Conservation (phyloP, 1,284 basidiomycete genomes). For the Malassezia slooffiae region DNA sequence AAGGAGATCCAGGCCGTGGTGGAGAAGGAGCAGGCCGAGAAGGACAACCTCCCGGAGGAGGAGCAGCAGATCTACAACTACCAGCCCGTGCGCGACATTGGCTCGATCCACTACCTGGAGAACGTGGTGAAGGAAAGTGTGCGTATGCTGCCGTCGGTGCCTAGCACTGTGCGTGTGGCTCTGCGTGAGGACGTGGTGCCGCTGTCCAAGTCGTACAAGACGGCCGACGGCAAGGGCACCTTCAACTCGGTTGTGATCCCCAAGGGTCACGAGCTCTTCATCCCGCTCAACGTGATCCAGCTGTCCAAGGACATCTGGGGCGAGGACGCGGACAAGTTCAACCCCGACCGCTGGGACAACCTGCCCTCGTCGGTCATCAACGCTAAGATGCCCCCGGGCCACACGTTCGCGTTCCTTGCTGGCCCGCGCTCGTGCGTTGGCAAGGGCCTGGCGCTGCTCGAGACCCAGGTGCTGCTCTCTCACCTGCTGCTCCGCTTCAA, state of each 20-base stretch:
- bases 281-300: constrained; percentile 32
- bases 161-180: constrained; percentile 28
- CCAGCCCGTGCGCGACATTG: constrained; percentile 21
- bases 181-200: constrained; percentile 23
- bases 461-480: constrained; percentile 13
- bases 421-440: constrained; percentile 16
- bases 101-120: constrained; percentile 27
- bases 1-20: constrained; percentile 16
- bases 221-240: constrained; percentile 45
- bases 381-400: constrained; percentile 17
- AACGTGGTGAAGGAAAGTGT: constrained; percentile 29
- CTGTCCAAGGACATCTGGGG: constrained; percentile 28
- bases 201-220: constrained; percentile 35
- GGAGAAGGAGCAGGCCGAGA: constrained; percentile 10
- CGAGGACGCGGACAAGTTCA: constrained; percentile 28
- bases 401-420: constrained; percentile 14
- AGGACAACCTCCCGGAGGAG: constrained; percentile 16
- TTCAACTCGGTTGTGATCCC: constrained; percentile 20
- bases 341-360: constrained; percentile 32
- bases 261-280: constrained; percentile 26
- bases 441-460: constrained; percentile 12
- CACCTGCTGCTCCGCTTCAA: constrained; percentile 13
- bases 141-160: constrained; percentile 32
- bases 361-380: constrained; percentile 19
- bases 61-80: constrained; percentile 12